Percentiles rank a stretch among this genome's conserved stretches.
Evolutionary conservation across 192 early-diverging fungal genomes (phyloP).

Genomic region (Chytriomyces sp.): DNA sequence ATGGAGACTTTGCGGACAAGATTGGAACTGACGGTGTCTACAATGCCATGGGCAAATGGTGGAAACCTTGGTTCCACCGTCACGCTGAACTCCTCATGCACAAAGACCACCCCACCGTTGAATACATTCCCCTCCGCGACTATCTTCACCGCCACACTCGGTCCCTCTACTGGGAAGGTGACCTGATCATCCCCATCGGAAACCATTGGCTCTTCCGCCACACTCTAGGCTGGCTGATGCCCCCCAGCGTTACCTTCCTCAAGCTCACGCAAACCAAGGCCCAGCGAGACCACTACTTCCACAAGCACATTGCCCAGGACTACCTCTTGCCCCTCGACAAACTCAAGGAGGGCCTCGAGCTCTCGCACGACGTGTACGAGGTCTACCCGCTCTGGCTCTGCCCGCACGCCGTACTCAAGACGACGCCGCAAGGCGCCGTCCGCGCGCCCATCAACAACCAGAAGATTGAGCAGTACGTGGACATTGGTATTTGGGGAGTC

Average conservation of each 20-base stretch:
- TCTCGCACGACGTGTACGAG: constrained; percentile 40
- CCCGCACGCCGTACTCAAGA: constrained; percentile 37
- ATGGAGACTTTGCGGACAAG: constrained; percentile 41
- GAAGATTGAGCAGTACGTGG: constrained; percentile 40
- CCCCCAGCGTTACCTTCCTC: constrained; percentile 37
- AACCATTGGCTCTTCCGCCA: constrained; percentile 43
- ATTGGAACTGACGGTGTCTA: constrained; percentile 20
- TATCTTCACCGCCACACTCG: constrained; percentile 51
- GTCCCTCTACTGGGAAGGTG: constrained; percentile 45
- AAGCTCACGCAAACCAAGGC: constrained; percentile 43
- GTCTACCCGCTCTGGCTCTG: constrained; percentile 47
- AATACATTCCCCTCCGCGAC: constrained; percentile 50
- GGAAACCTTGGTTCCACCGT: constrained; percentile 51
- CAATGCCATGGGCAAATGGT: constrained; percentile 42
- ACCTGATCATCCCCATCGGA: constrained; percentile 44
- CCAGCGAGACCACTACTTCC: constrained; percentile 32
- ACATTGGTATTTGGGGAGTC: constrained; percentile 47
- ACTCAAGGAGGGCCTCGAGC: constrained; percentile 35
- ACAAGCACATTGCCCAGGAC: constrained; percentile 42
- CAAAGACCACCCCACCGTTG: constrained; percentile 31
- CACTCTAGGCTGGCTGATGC: constrained; percentile 42
- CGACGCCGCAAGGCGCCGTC: constrained; percentile 28
- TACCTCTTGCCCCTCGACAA: constrained; percentile 39
- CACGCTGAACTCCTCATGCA: constrained; percentile 36
- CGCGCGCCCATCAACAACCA: constrained; percentile 23